Base-by-base conservation (phyloP, 83 land plant species). In the Picea engelmannii region DNA sequence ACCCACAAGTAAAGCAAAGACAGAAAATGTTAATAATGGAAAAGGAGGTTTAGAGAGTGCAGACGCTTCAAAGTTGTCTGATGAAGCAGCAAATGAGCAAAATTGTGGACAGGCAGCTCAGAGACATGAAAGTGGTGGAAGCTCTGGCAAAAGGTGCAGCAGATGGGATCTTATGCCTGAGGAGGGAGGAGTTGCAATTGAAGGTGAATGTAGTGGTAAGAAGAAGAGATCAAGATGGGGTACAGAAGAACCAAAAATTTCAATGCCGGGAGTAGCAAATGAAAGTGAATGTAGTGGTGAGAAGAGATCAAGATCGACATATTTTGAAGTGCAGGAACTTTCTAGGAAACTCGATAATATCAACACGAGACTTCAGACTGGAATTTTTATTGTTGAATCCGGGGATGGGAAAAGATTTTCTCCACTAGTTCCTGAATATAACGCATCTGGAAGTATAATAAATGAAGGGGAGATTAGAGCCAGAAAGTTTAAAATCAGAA, bases 351-450 rank as follows among this genome's bases (percentile, higher is more conserved):
- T 94, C 20, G 4, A 2, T 80, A 21, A 84, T 62, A 87, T 92
- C 16, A 89, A 87, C 20, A 20, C 85, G 77, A 84, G 82, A 0
- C 69, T 90, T 59, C 93, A 94, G 66, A 94, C 90, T 73, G 78
- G 93, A 1, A 55, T 12, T 55, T 15, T 2, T 55, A 55, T 55
- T 55, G 58, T 55, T 55, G 58, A 6, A 44, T 44, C 49, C 7
- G 88, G 91, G 11, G 95, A 92, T 35, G 95, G 91, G 0, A 89
- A 84, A 11, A 80, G 93, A 40, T 92, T 91, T 12, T 93, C 95
- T 35, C 90, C 95, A 1, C 95, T 95, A 0, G 93, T 87, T 76
- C 96, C 94, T 4, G 44, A 92, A 16, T 94, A 94, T 83, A 93
- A 94, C 78, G 89, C 92, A 69, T 81, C 84, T 85, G 93, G 96